phyloP scores from a whole-genome alignment of 768 basidiomycete genomes.

The Auricularia heimuer region DNA sequence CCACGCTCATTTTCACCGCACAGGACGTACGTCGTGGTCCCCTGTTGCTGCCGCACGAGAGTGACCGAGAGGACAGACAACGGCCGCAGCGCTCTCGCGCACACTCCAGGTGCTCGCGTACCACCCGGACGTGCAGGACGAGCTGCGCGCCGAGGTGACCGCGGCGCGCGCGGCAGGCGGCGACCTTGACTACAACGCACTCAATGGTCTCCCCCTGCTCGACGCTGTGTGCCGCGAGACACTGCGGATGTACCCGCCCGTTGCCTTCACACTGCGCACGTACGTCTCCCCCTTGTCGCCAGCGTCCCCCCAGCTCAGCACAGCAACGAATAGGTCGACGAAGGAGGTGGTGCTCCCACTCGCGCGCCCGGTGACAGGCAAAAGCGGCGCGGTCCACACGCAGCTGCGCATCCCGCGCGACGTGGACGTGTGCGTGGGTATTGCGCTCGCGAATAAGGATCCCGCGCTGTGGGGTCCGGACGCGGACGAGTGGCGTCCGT shows the following conservation, averaged over 20 bases:
- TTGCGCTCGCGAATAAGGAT: slow-evolving; percentile 1
- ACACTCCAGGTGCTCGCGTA: slow-evolving; percentile 3
- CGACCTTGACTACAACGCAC: slow-evolving; percentile 1
- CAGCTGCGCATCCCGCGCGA: slow-evolving; percentile 6
- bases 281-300: neutral
- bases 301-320: too few relatives aligned
- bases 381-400: slow-evolving; percentile 1
- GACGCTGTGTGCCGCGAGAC: slow-evolving; percentile 9
- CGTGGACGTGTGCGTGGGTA: slow-evolving; percentile 13
- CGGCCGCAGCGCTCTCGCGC: slow-evolving; percentile 4
- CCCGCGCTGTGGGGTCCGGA: slow-evolving; percentile 4
- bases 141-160: neutral
- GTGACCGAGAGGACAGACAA: neutral
- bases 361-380: neutral
- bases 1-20: neutral
- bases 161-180: neutral
- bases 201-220: slow-evolving; percentile 1
- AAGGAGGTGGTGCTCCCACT: slow-evolving; percentile 7
- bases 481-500: slow-evolving; percentile 5
- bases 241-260: slow-evolving; percentile 3
- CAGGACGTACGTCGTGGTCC: neutral
- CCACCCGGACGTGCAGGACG: slow-evolving; percentile 3
- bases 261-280: neutral
- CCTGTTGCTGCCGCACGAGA: neutral
- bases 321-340: neutral